Base-by-base conservation (phyloP, 2,329 filamentous ascomycete species). In the Aspergillus puulaauensis region DNA sequence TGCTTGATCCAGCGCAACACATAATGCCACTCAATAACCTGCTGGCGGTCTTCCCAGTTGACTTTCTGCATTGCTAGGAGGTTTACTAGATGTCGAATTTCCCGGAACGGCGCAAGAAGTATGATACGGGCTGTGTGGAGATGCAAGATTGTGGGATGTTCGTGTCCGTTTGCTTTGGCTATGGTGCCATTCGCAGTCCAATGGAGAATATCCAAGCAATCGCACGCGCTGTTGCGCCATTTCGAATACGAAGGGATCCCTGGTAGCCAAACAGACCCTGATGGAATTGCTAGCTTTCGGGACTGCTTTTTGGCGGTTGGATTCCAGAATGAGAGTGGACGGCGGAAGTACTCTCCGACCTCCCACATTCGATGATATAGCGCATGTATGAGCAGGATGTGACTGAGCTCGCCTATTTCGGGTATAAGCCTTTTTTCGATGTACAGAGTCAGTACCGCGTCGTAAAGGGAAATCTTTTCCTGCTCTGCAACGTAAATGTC, bases 131-230 rank as follows among this genome's bases (percentile, higher is more conserved):
- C 78, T 2, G 82, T 67, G 61, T 86, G 84, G 3, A 86, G 75
- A 61, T 86, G 82, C 6, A 85, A 67, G 0, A 86, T 75, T 1
- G 80, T 83, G 2, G 81, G 77, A 57, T 84, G 82, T 57, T 86
- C 83, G 6, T 80, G 71, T 0, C 83, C 83, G 1, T 76, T 73
- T 1, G 77, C 70, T 49, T 77, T 76, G 4, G 80, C 79, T 31
- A 83, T 78, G 0, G 76, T 77, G 43, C 76, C 79, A 60, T 84
- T 84, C 3, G 83, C 83, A 17, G 78, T 76, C 83, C 83, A 86
- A 63, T 86, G 82, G 2, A 86, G 72, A 1, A 85, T 77, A 56
- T 86, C 83, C 3, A 86, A 64, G 49, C 74, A 77, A 56, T 77
- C 75, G 33, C 75, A 77, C 11, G 74, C 73, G 52, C 73, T 75